Evolutionary conservation across 306 rosid species (phyloP), one percentile per base, ranked within the genome.

Genomic region (Ceratonia siliqua): DNA sequence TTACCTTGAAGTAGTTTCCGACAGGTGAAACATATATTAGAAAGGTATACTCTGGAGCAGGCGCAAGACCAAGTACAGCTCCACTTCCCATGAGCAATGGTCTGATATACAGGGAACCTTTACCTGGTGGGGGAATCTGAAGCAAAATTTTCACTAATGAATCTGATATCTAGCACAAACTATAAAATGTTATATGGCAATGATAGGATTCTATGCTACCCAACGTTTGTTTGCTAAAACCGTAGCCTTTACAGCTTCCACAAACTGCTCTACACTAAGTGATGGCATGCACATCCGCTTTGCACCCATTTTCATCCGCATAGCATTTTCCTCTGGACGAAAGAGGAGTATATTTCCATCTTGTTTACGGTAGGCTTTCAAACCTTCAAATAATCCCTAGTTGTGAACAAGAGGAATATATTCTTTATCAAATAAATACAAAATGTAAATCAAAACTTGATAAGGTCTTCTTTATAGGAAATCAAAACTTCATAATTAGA

Each of bases 261-360:
- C 90, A 82, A 94, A 94, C 77, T 94, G 98, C 28, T 88, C 89
- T 20, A 90, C 85, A n/a, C 89, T 82, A 24, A 92, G 98, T 6
- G 97, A 79, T 53, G 94, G 98, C 97, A 94, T 94, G 85, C 98
- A 94, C 97, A 94, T 91, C 66, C 98, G 72, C 78, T 91, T 97
- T 0, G 98, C 98, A n/a, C 96, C 97, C 69, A 75, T 33, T 82
- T 78, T 85, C 97, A 94, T 87, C 75, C 97, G 83, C 55, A 56
- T 1, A 12, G 88, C 97, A 86, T 94, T 94, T 81, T 94, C 98
- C 84, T 92, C 92, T 0, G 99, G 98, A 63, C 99, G 97, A 78
- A 94, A 94, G 81, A 94, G 87, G 43, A 92, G 93, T 48, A 94
- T 86, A 52, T 55, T 83, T 49, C 90, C 93, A 84, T 92, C 93